Base-by-base conservation (phyloP, 2,329 filamentous ascomycete species). In the Fusarium oxysporum region DNA sequence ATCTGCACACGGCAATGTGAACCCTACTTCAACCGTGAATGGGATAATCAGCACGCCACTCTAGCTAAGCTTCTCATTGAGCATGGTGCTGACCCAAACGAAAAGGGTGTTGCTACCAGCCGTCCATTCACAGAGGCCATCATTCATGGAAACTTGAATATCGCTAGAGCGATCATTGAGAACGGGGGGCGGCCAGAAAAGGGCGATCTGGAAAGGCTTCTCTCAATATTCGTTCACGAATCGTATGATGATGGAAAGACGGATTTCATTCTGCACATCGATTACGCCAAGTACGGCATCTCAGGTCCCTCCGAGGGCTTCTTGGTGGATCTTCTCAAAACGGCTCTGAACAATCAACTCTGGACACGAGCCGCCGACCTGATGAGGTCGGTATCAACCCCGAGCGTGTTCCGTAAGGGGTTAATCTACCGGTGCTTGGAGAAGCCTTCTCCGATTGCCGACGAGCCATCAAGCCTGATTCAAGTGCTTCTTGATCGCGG, bases 221-320 rank as follows among this genome's bases (percentile, higher is more conserved):
- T 78, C 19, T 54, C 45, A 13, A 65, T 72, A 33, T 73, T 66
- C 21, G 70, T 76, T 10, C 62, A 71, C 37, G 76, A 78, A 38
- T 68, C 74, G 47, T 78, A 78, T 30, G 76, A 78, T 30, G 75
- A 77, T 23, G 76, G 76, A 41, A 77, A 73, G 56, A 76, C 75
- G 3, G 70, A 71, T 21, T 78, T 72, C 40, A 65, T 77, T 7
- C 55, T 78, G 25, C 56, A 58, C 45, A 54, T 78, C 48, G 75
- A 78, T 54, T 77, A 61, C 41, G 68, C 65, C 47, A 74, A 78
- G 60, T 68, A 76, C 40, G 64, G 38, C n/a, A 78, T 78, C 37
- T 16, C 54, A 37, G 62, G 74, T 6, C 76, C 76, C 37, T 76
- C 76, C 12, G 67, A 77, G 28, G 70, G 57, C 9, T 76, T 75